Evolutionary conservation across 768 basidiomycete species (phyloP).

Genomic region (Phylloporus sp.): DNA sequence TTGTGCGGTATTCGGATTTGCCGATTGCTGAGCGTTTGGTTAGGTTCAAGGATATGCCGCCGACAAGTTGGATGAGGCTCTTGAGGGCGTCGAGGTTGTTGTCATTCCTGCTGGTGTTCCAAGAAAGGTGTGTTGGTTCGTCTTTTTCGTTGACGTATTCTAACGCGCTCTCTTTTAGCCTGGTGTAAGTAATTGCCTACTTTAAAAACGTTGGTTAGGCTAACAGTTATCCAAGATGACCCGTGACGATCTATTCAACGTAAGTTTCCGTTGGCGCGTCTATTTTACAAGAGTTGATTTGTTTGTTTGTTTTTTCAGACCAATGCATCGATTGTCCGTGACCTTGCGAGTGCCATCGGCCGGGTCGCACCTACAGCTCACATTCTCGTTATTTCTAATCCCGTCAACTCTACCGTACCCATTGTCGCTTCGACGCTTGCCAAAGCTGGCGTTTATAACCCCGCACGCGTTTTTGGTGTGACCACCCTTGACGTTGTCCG

Average conservation of each 20-base stretch:
- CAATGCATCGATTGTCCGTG: constrained; percentile 96
- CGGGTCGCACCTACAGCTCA: constrained; percentile 87
- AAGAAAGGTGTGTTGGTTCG: constrained; percentile 65
- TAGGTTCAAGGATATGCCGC: constrained; percentile 78
- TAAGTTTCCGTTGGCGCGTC: constrained; percentile 35
- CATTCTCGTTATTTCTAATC: constrained; percentile 97
- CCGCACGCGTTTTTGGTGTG: constrained; percentile 86
- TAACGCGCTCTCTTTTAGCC: constrained; percentile 48
- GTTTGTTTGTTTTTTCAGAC: constrained; percentile 60
- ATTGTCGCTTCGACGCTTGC: constrained; percentile 90
- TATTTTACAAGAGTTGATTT: not conserved
- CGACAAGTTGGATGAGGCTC: constrained; percentile 83
- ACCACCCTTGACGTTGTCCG: constrained; percentile 99
- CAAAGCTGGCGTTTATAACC: constrained; percentile 91
- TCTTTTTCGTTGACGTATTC: not conserved
- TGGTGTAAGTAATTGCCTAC: constrained; percentile 57
- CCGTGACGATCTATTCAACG: constrained; percentile 95
- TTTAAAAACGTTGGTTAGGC: constrained; percentile 8
- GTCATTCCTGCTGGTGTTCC: constrained; percentile 99
- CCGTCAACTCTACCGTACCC: constrained; percentile 96
- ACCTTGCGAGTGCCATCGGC: constrained; percentile 85
- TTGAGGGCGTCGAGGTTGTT: constrained; percentile 86
- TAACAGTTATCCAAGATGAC: constrained; percentile 66
- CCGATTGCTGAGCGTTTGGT: constrained; percentile 9
- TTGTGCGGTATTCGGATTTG: not conserved